Percentiles rank a stretch among this genome's conserved stretches.
phyloP scores from a whole-genome alignment of 2,329 filamentous ascomycete species.

The Talaromyces sp. region DNA sequence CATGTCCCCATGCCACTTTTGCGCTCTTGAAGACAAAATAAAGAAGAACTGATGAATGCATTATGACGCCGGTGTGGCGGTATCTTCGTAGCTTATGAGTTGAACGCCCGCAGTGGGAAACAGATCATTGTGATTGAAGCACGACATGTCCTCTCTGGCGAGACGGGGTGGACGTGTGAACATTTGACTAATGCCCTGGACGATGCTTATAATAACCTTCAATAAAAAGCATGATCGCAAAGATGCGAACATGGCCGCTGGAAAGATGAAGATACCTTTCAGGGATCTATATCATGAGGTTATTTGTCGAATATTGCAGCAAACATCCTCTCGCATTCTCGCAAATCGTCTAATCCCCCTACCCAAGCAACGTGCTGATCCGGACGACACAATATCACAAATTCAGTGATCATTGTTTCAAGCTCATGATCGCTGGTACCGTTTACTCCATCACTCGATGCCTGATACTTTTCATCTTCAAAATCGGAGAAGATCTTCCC shows the following conservation, averaged over 20 bases:
- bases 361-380: slow-evolving; percentile 60
- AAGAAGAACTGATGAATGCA: not conserved
- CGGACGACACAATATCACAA: slow-evolving; percentile 56
- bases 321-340: not conserved
- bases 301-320: not conserved
- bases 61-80: not conserved
- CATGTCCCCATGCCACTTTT: not conserved
- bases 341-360: not conserved
- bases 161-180: not conserved
- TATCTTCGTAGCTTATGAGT: not conserved
- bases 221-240: not conserved
- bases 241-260: not conserved
- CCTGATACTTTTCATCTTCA: not conserved
- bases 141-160: not conserved
- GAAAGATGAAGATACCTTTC: too few species aligned
- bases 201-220: not conserved
- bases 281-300: too few species aligned
- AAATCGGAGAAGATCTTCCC: slow-evolving; percentile 6
- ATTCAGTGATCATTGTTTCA: not conserved
- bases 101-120: not conserved
- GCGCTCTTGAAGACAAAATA: not conserved
- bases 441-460: slow-evolving; percentile 38
- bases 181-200: slow-evolving; percentile 1
- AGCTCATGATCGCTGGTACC: slow-evolving; percentile 52
- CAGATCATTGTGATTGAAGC: not conserved